Evolutionary conservation across 2,329 filamentous ascomycete genomes (phyloP).

Genomic region (Byssothecium circinans): DNA sequence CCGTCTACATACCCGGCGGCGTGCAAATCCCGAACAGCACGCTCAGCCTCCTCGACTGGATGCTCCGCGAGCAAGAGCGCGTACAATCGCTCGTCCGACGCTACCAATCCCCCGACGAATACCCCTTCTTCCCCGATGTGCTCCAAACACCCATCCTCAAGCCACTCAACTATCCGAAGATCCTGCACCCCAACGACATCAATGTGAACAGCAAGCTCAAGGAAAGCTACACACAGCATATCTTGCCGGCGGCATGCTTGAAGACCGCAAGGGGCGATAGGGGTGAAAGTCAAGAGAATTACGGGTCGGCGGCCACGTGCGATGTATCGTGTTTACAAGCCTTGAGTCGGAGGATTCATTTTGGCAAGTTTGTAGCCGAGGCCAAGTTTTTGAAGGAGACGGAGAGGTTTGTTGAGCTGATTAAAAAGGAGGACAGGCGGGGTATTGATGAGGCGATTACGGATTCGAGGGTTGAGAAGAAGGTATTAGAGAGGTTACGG

Average conservation of each 20-base stretch:
- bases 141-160: constrained; percentile 82
- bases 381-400: constrained; percentile 86
- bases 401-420: constrained; percentile 78
- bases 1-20: constrained; percentile 82
- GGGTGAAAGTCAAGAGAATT: constrained; percentile 88
- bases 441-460: constrained; percentile 91
- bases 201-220: constrained; percentile 90
- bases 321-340: constrained; percentile 91
- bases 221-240: constrained; percentile 76
- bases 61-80: constrained; percentile 84
- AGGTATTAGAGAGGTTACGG: constrained; percentile 82
- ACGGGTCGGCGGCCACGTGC: constrained; percentile 86
- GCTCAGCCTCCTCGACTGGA: constrained; percentile 91
- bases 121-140: constrained; percentile 89
- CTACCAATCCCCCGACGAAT: constrained; percentile 95
- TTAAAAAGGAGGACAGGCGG: constrained; percentile 74
- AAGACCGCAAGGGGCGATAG: constrained; percentile 76
- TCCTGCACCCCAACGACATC: constrained; percentile 85
- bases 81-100: constrained; percentile 91
- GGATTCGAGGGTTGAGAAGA: constrained; percentile 82
- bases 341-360: constrained; percentile 87
- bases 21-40: constrained; percentile 72
- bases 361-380: constrained; percentile 98
- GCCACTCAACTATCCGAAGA: constrained; percentile 81
- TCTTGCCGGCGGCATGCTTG: constrained; percentile 82